These are phyloP conservation scores for Soucietia sequanensis DNA, from an alignment of 805 yeast species.

Conservation along the genomic window DNA sequence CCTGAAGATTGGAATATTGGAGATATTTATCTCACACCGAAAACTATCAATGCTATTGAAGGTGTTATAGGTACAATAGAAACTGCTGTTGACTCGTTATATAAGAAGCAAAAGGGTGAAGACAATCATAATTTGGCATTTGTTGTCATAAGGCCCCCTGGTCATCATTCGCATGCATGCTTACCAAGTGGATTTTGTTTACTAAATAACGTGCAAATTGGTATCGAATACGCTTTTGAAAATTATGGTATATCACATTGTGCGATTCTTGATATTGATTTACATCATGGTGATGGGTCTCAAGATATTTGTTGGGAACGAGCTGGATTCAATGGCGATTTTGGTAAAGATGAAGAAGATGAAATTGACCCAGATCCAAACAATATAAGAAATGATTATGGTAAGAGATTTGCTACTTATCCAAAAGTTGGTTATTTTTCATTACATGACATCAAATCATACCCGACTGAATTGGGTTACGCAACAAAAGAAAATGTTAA, in stretches of 20 bases:
- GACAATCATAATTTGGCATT: slow-evolving; percentile 47
- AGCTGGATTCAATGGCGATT: slow-evolving; percentile 55
- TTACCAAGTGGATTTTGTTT: slow-evolving; percentile 86
- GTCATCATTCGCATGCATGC: slow-evolving; percentile 82
- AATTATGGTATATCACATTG: slow-evolving; percentile 71
- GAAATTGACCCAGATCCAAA: slow-evolving; percentile 26
- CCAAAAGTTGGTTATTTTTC: slow-evolving; percentile 82
- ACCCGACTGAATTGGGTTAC: slow-evolving; percentile 77
- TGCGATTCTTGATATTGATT: slow-evolving; percentile 76
- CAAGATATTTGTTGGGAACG: slow-evolving; percentile 85
- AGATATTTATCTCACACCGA: slow-evolving; percentile 70
- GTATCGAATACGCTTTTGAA: slow-evolving; percentile 70
- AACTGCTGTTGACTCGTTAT: slow-evolving; percentile 56
- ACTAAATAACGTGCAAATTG: slow-evolving; percentile 78
- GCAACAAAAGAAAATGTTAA: slow-evolving; percentile 69
- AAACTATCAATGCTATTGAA: slow-evolving; percentile 66
- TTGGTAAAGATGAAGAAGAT: slow-evolving; percentile 48
- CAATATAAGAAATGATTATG: slow-evolving; percentile 48
- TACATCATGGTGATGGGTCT: slow-evolving; percentile 88
- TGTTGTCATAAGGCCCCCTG: slow-evolving; percentile 77
- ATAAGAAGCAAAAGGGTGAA: slow-evolving; percentile 11
- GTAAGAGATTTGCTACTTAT: slow-evolving; percentile 40
- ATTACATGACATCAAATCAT: slow-evolving; percentile 80
- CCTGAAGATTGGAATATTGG: slow-evolving; percentile 83
- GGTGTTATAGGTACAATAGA: slow-evolving; percentile 80